Base-by-base conservation (phyloP, 768 basidiomycete genomes). In the Floccularia luteovirens region DNA sequence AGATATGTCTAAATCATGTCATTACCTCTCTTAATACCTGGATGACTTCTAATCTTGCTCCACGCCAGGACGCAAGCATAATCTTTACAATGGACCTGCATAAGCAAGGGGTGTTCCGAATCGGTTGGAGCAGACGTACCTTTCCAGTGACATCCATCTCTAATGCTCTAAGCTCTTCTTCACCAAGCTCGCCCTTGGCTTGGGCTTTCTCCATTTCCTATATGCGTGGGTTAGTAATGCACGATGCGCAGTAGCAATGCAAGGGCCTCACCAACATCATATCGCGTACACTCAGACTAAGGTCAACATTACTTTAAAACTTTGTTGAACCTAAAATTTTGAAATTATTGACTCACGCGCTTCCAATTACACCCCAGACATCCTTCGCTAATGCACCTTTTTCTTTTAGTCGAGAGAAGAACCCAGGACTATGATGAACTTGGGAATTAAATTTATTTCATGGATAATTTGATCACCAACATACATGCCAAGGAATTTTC, bases 21-120 rank as follows among this genome's bases (percentile, higher is more conserved):
- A n/a, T 8, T 34, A 66, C 60, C 69, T 89, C 82, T 37, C 90
- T 75, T 35, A 94, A 69, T 11, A 97, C 90, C 51, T 90, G 86
- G 16, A 86, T 75, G 30, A 98, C 91, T 63, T 99, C 96, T 55
- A 97, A 79, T 38, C 93, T 79, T 2, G 93, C 94, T 11, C 94
- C 96, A 43, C 92, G 81, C 96, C 96, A 99, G 19, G 94, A 94
- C 4, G 93, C 94, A 21, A 98, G 79, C 64, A 98, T 75, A 55
- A 96, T 91, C 82, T 88, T n/a, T n/a, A n/a, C n/a, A n/a, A 45
- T 27, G 20, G 36, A 20, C 22, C 17, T 27, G 8, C 12, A 12
- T 30, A 33, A 11, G 21, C 23, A 21, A 44, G 19, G 31, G 27
- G n/a, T 32, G 36, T 10, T 21, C 16, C 23, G 23, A 8, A 20